phyloP scores from a whole-genome alignment of 208 protist species.

The Wallacemonas sp. region DNA sequence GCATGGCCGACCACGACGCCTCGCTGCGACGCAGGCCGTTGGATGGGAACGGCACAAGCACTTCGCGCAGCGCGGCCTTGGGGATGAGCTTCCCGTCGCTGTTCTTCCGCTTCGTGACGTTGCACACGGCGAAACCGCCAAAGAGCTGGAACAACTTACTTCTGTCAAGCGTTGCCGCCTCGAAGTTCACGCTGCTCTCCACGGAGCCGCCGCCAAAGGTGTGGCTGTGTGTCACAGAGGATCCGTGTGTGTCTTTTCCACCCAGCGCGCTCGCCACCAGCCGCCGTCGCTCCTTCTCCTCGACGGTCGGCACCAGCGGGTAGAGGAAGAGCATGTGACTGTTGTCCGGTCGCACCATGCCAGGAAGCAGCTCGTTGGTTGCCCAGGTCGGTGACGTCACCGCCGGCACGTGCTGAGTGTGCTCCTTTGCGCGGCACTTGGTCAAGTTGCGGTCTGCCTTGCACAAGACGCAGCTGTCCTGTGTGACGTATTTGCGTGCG shows the following conservation, averaged over 20 bases:
- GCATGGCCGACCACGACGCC: slow-evolving; percentile 17
- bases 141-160: slow-evolving; percentile 61
- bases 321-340: slow-evolving; percentile 55
- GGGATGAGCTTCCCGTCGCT: slow-evolving; percentile 1
- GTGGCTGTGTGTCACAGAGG: slow-evolving; percentile 5
- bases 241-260: background rate
- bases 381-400: slow-evolving; percentile 60
- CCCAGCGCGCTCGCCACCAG: slow-evolving; percentile 35
- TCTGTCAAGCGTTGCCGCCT: slow-evolving; percentile 24
- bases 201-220: background rate
- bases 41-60: slow-evolving; percentile 60
- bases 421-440: slow-evolving; percentile 35
- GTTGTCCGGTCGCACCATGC: slow-evolving; percentile 10
- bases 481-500: slow-evolving; percentile 47
- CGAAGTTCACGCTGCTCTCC: slow-evolving; percentile 1
- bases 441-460: slow-evolving; percentile 28
- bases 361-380: slow-evolving; percentile 53
- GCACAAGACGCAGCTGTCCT: slow-evolving; percentile 45
- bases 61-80: slow-evolving; percentile 35
- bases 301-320: slow-evolving; percentile 34
- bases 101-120: slow-evolving; percentile 12
- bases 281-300: slow-evolving; percentile 38
- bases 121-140: slow-evolving; percentile 65
- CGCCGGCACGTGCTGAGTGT: slow-evolving; percentile 35
- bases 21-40: slow-evolving; percentile 46